phyloP scores from a whole-genome alignment of 176 grass and related monocot genomes.

The Triticum aestivum region DNA sequence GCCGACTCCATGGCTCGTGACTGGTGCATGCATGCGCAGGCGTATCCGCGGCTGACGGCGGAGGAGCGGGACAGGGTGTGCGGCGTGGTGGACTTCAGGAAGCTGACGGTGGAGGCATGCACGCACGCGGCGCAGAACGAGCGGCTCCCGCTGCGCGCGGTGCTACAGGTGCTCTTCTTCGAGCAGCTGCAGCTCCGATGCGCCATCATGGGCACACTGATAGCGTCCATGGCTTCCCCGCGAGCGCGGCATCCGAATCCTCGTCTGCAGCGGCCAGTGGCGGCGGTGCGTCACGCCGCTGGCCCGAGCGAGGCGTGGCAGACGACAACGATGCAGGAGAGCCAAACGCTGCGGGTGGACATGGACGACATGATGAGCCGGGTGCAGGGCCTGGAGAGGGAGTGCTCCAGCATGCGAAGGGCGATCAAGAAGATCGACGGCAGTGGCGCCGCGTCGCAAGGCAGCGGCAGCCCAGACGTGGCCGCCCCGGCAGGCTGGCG shows the following conservation, averaged over 20 bases:
- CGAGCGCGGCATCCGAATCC: too few species aligned
- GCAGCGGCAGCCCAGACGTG: background rate
- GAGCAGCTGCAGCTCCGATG: too few species aligned
- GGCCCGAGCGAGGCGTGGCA: conserved; percentile 3
- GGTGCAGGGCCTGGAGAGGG: conserved; percentile 67
- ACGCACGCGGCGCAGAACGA: conserved; percentile 80
- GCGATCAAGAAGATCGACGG: conserved; percentile 70
- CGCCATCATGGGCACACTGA: too few species aligned
- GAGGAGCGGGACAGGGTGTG: conserved; percentile 76
- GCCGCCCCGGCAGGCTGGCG: conserved; percentile 25
- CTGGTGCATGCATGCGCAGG: conserved; percentile 20
- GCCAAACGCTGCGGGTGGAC: conserved; percentile 72
- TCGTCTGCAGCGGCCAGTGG: background rate
- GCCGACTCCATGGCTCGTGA: background rate
- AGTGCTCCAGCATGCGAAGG: conserved; percentile 84
- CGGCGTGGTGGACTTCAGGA: conserved; percentile 75
- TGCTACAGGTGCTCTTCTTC: too few species aligned
- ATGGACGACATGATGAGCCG: conserved; percentile 84
- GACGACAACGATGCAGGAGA: conserved; percentile 49
- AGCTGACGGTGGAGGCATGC: conserved; percentile 94
- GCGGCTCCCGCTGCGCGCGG: conserved; percentile 11
- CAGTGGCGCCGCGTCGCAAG: background rate
- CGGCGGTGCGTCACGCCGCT: background rate
- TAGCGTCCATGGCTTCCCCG: too few species aligned
- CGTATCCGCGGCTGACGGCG: conserved; percentile 61